These are phyloP conservation scores for Aspergillus cavernicola DNA, from an alignment of 495 filamentous ascomycete genomes.

Conservation along the genomic window DNA sequence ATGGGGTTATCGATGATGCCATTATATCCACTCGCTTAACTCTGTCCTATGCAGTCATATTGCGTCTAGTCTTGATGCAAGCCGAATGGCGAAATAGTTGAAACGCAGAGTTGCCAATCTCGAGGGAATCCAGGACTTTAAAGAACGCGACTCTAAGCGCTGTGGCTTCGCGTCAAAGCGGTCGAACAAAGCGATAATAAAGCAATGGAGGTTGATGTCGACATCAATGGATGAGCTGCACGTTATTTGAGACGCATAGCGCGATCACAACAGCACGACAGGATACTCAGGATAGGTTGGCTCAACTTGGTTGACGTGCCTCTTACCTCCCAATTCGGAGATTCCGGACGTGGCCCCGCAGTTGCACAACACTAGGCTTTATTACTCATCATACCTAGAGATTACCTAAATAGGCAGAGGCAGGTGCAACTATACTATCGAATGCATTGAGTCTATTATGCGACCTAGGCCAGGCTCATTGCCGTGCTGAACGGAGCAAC, in stretches of 20 bases:
- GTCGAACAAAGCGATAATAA: not conserved
- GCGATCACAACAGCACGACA: not conserved
- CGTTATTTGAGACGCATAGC: slow-evolving; percentile 3
- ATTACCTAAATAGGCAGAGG: not conserved
- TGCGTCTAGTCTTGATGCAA: not conserved
- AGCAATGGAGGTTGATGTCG: not conserved
- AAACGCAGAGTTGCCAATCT: not conserved
- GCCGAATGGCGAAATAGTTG: not conserved
- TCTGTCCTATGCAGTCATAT: slow-evolving; percentile 10
- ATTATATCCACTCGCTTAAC: slow-evolving; percentile 10
- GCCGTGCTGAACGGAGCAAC: slow-evolving; percentile 39
- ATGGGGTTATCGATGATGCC: slow-evolving; percentile 22
- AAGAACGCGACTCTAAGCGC: slow-evolving; percentile 1
- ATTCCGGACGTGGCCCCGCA: slow-evolving; percentile 8
- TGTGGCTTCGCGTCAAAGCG: not conserved
- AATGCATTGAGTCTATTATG: no score
- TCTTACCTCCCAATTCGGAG: not conserved
- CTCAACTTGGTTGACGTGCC: no score
- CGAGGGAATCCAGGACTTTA: not conserved
- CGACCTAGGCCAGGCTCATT: slow-evolving; percentile 43
- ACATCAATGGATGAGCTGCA: not conserved
- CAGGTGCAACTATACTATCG: not conserved
- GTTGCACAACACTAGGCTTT: not conserved
- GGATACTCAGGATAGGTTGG: no score
- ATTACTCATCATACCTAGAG: not conserved